Evolutionary conservation across 1,139 yeast species (phyloP).

Genomic region (Yamadazyma atmosphaerica): DNA sequence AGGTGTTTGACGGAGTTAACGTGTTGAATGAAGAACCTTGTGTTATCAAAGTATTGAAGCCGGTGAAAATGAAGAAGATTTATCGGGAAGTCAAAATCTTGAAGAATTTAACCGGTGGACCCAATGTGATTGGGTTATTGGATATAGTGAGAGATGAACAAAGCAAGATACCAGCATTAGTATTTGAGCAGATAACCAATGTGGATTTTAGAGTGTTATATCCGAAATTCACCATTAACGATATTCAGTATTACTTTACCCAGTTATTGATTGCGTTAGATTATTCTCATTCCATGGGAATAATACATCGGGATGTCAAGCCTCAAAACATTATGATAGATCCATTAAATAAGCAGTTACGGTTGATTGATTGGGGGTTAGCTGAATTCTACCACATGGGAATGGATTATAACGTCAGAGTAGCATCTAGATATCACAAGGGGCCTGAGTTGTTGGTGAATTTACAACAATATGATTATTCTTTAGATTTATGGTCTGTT

Average conservation of each 20-base stretch:
- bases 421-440: slow-evolving; percentile 77
- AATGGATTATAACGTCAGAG: slow-evolving; percentile 76
- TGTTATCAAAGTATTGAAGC: slow-evolving; percentile 75
- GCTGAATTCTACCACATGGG: slow-evolving; percentile 83
- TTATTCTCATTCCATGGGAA: slow-evolving; percentile 80
- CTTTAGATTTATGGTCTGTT: slow-evolving; percentile 78
- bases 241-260: slow-evolving; percentile 69
- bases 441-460: slow-evolving; percentile 79
- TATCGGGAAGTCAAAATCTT: slow-evolving; percentile 74
- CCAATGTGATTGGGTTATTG: slow-evolving; percentile 64
- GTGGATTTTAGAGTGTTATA: slow-evolving; percentile 71
- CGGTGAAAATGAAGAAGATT: slow-evolving; percentile 78
- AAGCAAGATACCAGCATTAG: slow-evolving; percentile 71
- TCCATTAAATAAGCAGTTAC: slow-evolving; percentile 57
- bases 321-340: slow-evolving; percentile 88
- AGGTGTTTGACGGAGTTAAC: slow-evolving; percentile 79
- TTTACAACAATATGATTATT: slow-evolving; percentile 74
- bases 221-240: slow-evolving; percentile 62
- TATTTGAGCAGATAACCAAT: slow-evolving; percentile 70
- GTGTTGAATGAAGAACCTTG: slow-evolving; percentile 50
- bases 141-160: slow-evolving; percentile 78
- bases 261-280: slow-evolving; percentile 71
- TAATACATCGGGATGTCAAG: slow-evolving; percentile 81
- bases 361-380: slow-evolving; percentile 82
- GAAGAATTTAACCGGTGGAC: slow-evolving; percentile 75